Evolutionary conservation across 495 filamentous ascomycete species (phyloP).

Genomic region (Hypoxylon fragiforme): DNA sequence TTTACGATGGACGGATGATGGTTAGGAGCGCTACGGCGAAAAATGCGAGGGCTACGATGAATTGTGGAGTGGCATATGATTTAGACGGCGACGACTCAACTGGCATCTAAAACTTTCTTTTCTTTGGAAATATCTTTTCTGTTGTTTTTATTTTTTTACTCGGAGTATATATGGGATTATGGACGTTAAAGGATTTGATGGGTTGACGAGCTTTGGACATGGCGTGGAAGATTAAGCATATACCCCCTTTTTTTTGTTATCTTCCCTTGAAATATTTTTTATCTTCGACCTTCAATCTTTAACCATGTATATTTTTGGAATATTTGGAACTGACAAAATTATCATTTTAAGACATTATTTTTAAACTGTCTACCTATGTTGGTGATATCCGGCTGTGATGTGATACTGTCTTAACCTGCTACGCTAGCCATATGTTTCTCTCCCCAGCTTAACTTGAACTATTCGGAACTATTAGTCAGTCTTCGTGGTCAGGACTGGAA

Average conservation of each 20-base stretch:
- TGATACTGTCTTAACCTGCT: constrained; percentile 1
- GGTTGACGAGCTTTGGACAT: constrained; percentile 23
- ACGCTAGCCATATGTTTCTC: not conserved
- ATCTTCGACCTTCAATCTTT: constrained; percentile 20
- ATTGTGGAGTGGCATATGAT: constrained; percentile 20
- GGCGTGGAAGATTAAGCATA: constrained; percentile 36
- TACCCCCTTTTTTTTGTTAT: constrained; percentile 35
- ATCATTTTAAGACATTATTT: constrained; percentile 5
- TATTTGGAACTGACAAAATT: constrained; percentile 15
- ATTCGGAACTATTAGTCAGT: not conserved
- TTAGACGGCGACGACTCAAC: constrained; percentile 26
- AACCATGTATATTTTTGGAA: constrained; percentile 28
- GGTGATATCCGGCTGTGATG: not conserved
- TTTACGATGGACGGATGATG: constrained; percentile 22
- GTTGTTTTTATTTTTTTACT: constrained; percentile 4
- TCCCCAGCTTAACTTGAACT: too few species aligned
- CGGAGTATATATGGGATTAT: constrained; percentile 35
- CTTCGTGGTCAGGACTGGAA: constrained; percentile 21
- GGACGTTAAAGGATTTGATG: constrained; percentile 2
- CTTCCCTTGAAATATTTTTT: constrained; percentile 20
- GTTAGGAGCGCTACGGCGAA: constrained; percentile 15
- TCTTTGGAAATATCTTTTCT: constrained; percentile 16
- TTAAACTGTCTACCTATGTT: not conserved
- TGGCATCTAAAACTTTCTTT: constrained; percentile 31
- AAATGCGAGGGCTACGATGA: constrained; percentile 13